Base-by-base conservation (phyloP, 108 stramenopile species). In the Skeletonema tropicum region DNA sequence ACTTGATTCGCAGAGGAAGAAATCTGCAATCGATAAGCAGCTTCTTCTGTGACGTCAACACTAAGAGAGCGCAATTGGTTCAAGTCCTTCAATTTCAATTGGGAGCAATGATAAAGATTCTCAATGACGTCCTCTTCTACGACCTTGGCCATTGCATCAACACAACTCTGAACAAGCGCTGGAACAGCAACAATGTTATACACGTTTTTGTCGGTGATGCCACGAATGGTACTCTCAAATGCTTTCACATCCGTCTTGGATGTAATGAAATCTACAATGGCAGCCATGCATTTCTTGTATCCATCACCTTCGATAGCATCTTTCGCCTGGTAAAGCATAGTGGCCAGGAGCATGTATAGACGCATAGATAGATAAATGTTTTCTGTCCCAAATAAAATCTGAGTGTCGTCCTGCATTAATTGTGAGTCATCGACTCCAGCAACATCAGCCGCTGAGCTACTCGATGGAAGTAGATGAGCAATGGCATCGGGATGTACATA, bases 291-390 rank as follows among this genome's bases (percentile, higher is more conserved):
- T 1, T 68, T 57, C 12, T 77, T 32, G 65, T 79, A 87, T 65
- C 70, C 45, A 64, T 9, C 32, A 63, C 57, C n/a, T 62, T 36
- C 61, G 7, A 36, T 38, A 29, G 64, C 48, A 35, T 11, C 38
- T 66, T 87, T 77, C 21, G 82, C 73, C 48, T 91, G 82, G 42
- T 77, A 75, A 49, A 94, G 66, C 64, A 94, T 64, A 5, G 85
- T 82, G 25, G 85, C 81, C 9, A 94, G 79, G 5, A 82, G 68
- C 45, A 74, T 78, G 68, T 86, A 92, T n/a, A 88, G 78, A 3
- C 95, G 88, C 75, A 96, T 61, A 48, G 90, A 90, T 0, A 93
- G 55, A 73, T 92, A 96, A 13, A 91, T 88, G 17, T 78, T 82
- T 59, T 92, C 83, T 6, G 92, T 88, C 5, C 86, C 91, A 68